Base-by-base conservation (phyloP, 2,329 filamentous ascomycete genomes). In the Hansfordia pulvinata region DNA sequence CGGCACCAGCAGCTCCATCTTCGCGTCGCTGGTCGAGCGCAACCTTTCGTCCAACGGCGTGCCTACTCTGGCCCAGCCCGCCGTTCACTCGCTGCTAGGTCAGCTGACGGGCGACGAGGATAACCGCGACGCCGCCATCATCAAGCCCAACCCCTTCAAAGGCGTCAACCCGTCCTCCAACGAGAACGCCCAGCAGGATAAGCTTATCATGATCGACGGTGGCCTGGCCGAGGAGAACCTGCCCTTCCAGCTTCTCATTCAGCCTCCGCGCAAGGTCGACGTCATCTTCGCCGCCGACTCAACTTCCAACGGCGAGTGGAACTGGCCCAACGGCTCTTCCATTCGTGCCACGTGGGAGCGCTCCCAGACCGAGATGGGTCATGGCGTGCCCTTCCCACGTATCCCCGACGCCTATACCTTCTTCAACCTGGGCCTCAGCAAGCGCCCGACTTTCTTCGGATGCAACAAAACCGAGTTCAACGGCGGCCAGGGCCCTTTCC, bases 1-100 rank as follows among this genome's bases (percentile, higher is more conserved):
- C 70, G 85, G 85, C 26, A 93, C 85, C 0, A 84, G 77, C 13
- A 83, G 76, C 2, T 78, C 80, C 1, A 62, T 93, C 2, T 93
- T 93, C 64, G 93, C 93, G 54, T 61, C 75, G 40, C 68, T 81
- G 40, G 53, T 93, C 12, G 59, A 85, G 4, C 53, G 70, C 8
- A 58, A 88, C 29, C 66, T 82, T 35, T 50, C 46, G 19, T 41
- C 47, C 7, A 43, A 49, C 6, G 51, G 54, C 15, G 44, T 65
- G 2, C 62, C 62, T 2, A 46, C 56, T 1, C 50, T 63, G 19
- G 50, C 83, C 19, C 57, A 62, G 26, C 40, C 56, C 5, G 60
- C 64, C 12, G 40, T 81, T 10, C 44, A 49, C 3, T 37, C 50
- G 12, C 46, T 85, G 6, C 56, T 86, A 3, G 32, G 44, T 0